Base-by-base conservation (phyloP, 164 flowering plant genomes). In the Santalum album region DNA sequence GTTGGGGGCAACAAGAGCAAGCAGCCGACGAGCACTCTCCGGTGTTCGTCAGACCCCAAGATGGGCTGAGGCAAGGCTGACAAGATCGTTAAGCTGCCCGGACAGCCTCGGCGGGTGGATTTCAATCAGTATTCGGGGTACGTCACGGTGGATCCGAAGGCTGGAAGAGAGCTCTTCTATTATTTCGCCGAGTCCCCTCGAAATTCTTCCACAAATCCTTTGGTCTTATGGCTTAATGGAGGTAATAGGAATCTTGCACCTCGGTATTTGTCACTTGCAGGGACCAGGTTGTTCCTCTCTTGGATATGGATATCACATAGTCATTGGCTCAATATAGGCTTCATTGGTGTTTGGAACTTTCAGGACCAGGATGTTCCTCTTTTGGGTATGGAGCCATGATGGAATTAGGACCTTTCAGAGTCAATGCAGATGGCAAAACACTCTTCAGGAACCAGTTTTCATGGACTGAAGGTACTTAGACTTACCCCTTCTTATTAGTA, bases 351-450 rank as follows among this genome's bases (percentile, higher is more conserved):
- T 52, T 18, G 18, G 18, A 26, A 16, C 3, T 42, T 48, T 48
- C 62, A 73, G 78, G 74, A 6, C 78, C 78, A 23, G 74, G 78
- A 14, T 74, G 78, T 38, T 74, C 74, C 15, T 74, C 74, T 19
- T 10, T 74, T 19, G 77, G 72, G 15, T 18, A 21, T 35, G 77
- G 77, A 27, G 74, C 69, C 9, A 54, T 70, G 61, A 26, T 20
- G 29, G 77, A 73, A 29, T 45, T 60, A 1, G 77, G 77, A 52
- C 74, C 77, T 1, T 67, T 70, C 47, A 42, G 77, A 6, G 74
- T 73, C 34, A 69, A 63, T 6, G 57, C 63, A 9, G 71, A 72
- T 40, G 69, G 76, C 6, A 61, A 64, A 53, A 69, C 71, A 7
- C 67, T 73, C 5, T 64, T 53, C 35, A 23, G 32, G 23, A 69